Conservation (phyloP, 208 protist species). For the Acanthamoeba lenticulata region DNA sequence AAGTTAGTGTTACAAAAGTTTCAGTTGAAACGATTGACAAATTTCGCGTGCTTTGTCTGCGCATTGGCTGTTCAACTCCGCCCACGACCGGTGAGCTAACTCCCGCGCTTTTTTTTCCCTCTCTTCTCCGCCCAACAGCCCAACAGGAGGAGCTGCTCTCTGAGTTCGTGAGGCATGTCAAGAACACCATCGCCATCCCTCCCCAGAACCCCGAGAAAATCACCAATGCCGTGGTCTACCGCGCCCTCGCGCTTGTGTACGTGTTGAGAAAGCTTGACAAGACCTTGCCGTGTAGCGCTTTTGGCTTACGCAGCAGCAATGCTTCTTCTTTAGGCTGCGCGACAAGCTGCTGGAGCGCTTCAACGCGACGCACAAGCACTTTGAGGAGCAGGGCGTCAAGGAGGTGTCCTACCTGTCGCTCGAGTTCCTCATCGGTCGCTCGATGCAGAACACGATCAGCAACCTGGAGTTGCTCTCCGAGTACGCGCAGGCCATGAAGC, state of each 20-base stretch:
- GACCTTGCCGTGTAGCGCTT: not conserved
- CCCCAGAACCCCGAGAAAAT: constrained; percentile 35
- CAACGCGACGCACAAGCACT: constrained; percentile 35
- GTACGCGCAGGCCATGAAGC: constrained; percentile 80
- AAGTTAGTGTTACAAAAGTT: not conserved
- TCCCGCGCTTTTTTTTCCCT: not conserved
- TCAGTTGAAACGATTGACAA: not conserved
- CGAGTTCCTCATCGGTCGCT: constrained; percentile 88
- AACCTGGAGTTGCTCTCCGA: constrained; percentile 80
- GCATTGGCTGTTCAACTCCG: not conserved
- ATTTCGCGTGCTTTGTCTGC: not conserved
- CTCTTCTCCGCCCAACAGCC: not conserved
- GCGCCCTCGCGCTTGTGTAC: constrained; percentile 18
- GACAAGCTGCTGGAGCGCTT: constrained; percentile 39
- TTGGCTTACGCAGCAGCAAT: not conserved
- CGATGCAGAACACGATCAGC: constrained; percentile 83
- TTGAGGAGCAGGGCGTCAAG: constrained; percentile 78
- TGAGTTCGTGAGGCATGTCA: constrained; percentile 14
- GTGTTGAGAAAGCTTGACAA: not conserved
- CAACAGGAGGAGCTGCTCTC: constrained; percentile 16
- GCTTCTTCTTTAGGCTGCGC: not conserved
- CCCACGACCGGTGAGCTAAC: not conserved
- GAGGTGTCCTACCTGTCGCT: constrained; percentile 88
- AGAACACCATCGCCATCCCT: not conserved
- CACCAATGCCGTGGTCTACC: not conserved